Percentiles rank a stretch among this genome's conserved stretches.
phyloP scores from a whole-genome alignment of 78 protist genomes.

The Guillardia theta region DNA sequence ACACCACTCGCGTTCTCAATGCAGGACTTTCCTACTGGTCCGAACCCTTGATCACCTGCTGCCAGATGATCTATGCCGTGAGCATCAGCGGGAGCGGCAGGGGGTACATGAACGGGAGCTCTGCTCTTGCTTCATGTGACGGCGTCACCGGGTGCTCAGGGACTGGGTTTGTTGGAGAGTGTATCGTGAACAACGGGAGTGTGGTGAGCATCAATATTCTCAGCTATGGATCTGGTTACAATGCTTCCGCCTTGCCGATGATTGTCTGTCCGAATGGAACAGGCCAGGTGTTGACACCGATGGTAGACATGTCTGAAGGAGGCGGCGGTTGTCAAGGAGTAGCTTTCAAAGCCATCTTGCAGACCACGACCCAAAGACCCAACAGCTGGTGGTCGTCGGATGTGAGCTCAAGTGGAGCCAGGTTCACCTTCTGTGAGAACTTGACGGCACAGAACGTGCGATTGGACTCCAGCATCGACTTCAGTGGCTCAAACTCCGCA shows the following conservation, averaged over 20 bases:
- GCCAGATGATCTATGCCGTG: background rate
- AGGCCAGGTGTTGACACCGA: background rate
- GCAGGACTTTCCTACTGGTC: background rate
- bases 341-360: background rate
- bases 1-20: background rate
- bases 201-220: background rate
- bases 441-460: background rate
- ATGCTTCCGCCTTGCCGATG: background rate
- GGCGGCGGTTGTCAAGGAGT: background rate
- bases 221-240: background rate
- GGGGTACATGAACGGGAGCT: background rate
- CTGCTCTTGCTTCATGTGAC: background rate
- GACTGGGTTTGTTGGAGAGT: background rate
- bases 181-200: background rate
- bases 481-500: background rate
- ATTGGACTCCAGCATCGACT: background rate
- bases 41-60: background rate
- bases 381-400: background rate
- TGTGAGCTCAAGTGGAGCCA: background rate
- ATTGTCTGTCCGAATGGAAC: background rate
- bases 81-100: background rate
- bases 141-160: background rate
- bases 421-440: background rate
- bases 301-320: background rate
- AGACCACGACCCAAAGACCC: background rate